phyloP scores from a whole-genome alignment of 1,139 yeast species.

The Martiniozyma asiatica region DNA sequence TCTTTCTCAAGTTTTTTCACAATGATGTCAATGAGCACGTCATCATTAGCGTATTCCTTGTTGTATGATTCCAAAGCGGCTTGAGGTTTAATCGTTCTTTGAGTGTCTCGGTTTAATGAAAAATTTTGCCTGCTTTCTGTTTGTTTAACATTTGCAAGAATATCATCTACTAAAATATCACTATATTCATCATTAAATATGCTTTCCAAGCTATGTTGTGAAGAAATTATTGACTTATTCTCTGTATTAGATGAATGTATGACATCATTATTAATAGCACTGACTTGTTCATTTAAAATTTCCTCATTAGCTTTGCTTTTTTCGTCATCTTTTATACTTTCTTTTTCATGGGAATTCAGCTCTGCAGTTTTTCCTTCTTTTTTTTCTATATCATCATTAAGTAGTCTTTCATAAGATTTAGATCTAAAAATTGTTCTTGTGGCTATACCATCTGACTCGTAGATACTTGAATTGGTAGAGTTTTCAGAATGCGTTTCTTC shows the following conservation, averaged over 20 bases:
- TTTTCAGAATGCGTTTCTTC: not conserved
- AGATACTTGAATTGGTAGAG: constrained; percentile 6
- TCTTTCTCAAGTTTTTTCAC: constrained; percentile 14
- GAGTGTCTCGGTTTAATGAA: too few relatives aligned
- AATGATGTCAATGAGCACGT: constrained; percentile 12
- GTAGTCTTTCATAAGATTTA: constrained; percentile 6
- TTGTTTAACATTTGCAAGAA: constrained; percentile 1
- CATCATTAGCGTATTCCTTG: constrained; percentile 2
- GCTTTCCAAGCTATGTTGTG: not conserved
- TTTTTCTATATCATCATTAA: not conserved
- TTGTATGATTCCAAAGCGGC: too few relatives aligned
- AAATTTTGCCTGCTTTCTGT: too few relatives aligned
- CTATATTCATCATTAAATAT: constrained; percentile 6
- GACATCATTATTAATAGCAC: constrained; percentile 2
- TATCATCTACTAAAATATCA: constrained; percentile 9
- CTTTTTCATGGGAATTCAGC: not conserved
- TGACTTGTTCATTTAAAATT: not conserved
- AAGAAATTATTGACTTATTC: not conserved
- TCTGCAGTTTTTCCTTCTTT: too few relatives aligned
- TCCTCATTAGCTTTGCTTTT: constrained; percentile 1
- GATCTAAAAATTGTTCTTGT: constrained; percentile 9
- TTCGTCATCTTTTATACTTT: not conserved
- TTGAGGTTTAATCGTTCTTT: too few relatives aligned
- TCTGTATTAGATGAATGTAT: not conserved
- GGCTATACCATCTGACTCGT: constrained; percentile 5